Percentiles rank a stretch among this genome's conserved stretches.
Evolutionary conservation across 129 eudicot species (phyloP).

Genomic region (Saposhnikovia divaricata): DNA sequence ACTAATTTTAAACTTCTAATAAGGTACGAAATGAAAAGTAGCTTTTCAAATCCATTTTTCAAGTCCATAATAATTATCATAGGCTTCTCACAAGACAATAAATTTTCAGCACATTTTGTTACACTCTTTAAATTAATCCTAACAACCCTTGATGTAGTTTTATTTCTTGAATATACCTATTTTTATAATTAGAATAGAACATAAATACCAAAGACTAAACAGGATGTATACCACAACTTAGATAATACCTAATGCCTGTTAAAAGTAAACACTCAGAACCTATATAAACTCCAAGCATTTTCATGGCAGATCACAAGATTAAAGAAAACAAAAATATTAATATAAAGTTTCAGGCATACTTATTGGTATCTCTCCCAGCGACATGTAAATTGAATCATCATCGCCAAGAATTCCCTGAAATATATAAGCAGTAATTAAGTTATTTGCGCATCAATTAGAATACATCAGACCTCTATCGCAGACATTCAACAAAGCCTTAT

Average conservation of each 20-base stretch:
- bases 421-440: constrained; percentile 14
- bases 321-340: constrained; percentile 29
- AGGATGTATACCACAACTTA: neutral
- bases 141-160: neutral
- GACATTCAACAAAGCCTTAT: neutral
- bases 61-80: neutral
- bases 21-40: neutral
- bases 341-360: constrained; percentile 63
- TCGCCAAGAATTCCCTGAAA: constrained; percentile 89
- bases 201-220: neutral
- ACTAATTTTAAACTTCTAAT: neutral
- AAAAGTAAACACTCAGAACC: neutral
- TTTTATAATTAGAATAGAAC: neutral
- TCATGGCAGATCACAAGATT: constrained; percentile 10
- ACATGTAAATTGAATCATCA: constrained; percentile 89
- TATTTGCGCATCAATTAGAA: neutral
- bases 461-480: neutral
- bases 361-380: constrained; percentile 94
- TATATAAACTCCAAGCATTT: constrained; percentile 1
- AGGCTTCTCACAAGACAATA: neutral
- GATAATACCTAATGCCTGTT: neutral
- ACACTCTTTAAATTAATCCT: neutral
- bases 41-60: neutral
- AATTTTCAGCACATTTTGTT: neutral
- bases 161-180: neutral